phyloP scores from a whole-genome alignment of 192 early-diverging fungal species.

The Phycomyces blakesleeanus region DNA sequence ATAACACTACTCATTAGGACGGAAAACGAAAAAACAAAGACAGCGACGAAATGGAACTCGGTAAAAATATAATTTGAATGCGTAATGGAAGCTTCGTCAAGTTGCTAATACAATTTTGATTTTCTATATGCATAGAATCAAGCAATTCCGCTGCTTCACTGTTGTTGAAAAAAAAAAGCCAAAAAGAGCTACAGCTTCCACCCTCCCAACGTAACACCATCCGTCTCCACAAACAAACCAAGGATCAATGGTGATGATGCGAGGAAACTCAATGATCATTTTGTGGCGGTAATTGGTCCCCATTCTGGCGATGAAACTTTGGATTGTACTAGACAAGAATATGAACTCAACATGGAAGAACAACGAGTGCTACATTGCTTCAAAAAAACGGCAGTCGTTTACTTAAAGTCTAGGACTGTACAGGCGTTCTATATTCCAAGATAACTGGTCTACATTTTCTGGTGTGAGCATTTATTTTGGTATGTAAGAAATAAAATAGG shows the following conservation, averaged over 20 bases:
- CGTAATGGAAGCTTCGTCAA: slow-evolving; percentile 9
- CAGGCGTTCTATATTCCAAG: too few species aligned
- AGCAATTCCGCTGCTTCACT: slow-evolving; percentile 7
- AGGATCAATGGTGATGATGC: slow-evolving; percentile 9
- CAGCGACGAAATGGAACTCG: slow-evolving; percentile 6
- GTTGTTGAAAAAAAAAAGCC: slow-evolving; percentile 9
- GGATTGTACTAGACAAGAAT: slow-evolving; percentile 7
- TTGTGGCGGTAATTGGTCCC: slow-evolving; percentile 7
- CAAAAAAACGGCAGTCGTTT: slow-evolving; percentile 6
- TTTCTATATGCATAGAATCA: slow-evolving; percentile 10
- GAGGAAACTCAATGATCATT: slow-evolving; percentile 8
- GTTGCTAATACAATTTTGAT: slow-evolving; percentile 9
- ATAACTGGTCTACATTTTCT: too few species aligned
- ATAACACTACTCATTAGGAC: slow-evolving; percentile 12
- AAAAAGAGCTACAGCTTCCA: slow-evolving; percentile 10
- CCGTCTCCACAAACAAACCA: slow-evolving; percentile 10
- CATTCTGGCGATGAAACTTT: slow-evolving; percentile 10
- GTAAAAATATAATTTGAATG: slow-evolving; percentile 10
- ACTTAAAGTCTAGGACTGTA: too few species aligned
- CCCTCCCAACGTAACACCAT: slow-evolving; percentile 8
- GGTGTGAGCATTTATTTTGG: too few species aligned
- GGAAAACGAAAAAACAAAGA: slow-evolving; percentile 10
- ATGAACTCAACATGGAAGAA: slow-evolving; percentile 10
- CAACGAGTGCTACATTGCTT: slow-evolving; percentile 11
- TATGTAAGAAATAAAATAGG: too few species aligned